Percentiles rank a stretch among this genome's conserved stretches.
phyloP scores from a whole-genome alignment of 495 filamentous ascomycete species.

The Glonium stellatum region DNA sequence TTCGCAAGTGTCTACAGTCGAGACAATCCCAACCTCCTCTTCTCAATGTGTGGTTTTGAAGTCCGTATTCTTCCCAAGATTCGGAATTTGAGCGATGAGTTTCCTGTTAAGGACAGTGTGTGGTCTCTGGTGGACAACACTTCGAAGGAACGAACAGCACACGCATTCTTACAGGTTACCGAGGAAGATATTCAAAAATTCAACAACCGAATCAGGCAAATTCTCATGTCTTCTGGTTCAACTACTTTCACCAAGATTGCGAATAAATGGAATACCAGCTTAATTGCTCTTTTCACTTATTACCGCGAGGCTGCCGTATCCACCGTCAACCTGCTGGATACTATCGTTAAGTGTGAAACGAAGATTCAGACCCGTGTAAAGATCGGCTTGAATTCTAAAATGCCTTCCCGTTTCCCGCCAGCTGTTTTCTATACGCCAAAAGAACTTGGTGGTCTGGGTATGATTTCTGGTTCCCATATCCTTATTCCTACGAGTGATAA shows the following conservation, averaged over 20 bases:
- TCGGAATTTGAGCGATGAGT: conserved; percentile 91
- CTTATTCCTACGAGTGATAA: conserved; percentile 97
- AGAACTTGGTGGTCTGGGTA: conserved; percentile 93
- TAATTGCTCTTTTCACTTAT: conserved; percentile 99
- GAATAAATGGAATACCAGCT: conserved; percentile 98
- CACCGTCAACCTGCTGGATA: conserved; percentile 90
- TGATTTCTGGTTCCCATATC: conserved; percentile 99
- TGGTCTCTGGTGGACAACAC: conserved; percentile 97
- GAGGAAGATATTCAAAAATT: conserved; percentile 99
- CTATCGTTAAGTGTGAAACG: conserved; percentile 98
- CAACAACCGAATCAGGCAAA: conserved; percentile 97
- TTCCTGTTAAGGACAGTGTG: conserved; percentile 93
- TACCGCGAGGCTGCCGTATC: conserved; percentile 98
- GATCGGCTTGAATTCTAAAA: conserved; percentile 98
- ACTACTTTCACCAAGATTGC: conserved; percentile 99
- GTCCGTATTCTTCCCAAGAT: conserved; percentile 95
- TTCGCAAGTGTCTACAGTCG: conserved; percentile 98
- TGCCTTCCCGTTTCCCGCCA: conserved; percentile 98
- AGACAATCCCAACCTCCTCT: conserved; percentile 95
- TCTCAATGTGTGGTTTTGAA: conserved; percentile 98
- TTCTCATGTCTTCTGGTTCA: conserved; percentile 97
- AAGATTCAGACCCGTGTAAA: conserved; percentile 99
- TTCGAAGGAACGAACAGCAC: conserved; percentile 92
- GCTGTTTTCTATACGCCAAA: conserved; percentile 99
- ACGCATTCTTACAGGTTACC: conserved; percentile 96